phyloP scores from a whole-genome alignment of 2,329 filamentous ascomycete species.

The Penicillium concentricum region DNA sequence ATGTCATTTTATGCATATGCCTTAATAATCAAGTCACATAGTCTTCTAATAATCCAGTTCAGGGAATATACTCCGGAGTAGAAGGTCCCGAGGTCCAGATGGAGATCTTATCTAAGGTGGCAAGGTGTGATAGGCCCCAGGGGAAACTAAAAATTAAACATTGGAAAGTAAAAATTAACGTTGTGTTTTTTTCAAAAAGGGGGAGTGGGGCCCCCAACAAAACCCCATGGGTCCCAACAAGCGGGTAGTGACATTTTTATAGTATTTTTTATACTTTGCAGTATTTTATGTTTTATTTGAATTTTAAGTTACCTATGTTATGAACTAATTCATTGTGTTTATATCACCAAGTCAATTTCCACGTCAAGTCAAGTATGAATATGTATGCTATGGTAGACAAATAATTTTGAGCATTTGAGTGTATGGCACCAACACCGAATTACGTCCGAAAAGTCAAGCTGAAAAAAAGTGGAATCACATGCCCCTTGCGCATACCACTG shows the following conservation, averaged over 20 bases:
- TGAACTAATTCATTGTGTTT: no score
- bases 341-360: no score
- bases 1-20: no score
- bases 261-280: background rate
- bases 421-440: background rate
- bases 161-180: conserved; percentile 1
- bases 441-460: background rate
- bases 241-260: background rate
- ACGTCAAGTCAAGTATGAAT: background rate
- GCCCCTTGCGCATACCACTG: conserved; percentile 2
- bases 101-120: conserved; percentile 12
- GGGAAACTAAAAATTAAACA: background rate
- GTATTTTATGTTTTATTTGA: background rate
- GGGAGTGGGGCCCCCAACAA: conserved; percentile 24
- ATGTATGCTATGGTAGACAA: background rate
- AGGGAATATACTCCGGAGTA: no score
- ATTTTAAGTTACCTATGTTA: no score
- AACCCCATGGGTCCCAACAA: conserved; percentile 25
- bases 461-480: conserved; percentile 3
- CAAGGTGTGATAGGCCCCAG: background rate
- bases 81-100: background rate
- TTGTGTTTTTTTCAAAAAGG: conserved; percentile 10
- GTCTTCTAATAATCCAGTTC: no score
- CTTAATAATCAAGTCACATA: no score
- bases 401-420: background rate